Conservation (phyloP, 2,329 filamentous ascomycete species). For the Pseudocercospora vitis region DNA sequence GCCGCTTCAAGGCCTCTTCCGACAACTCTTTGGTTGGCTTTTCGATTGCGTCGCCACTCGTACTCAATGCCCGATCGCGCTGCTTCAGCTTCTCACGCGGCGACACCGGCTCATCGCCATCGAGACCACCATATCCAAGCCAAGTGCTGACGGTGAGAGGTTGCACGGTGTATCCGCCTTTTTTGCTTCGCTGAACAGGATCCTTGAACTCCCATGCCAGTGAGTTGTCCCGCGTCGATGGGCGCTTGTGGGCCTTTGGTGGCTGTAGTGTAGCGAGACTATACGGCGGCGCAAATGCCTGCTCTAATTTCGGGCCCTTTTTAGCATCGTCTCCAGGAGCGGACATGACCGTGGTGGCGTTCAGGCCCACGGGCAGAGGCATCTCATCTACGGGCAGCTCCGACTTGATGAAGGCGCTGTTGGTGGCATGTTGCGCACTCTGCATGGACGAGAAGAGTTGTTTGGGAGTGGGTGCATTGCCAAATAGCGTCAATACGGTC, state of each 20-base stretch:
- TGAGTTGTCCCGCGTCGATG: slow-evolving; percentile 58
- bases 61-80: slow-evolving; percentile 69
- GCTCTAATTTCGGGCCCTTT: slow-evolving; percentile 65
- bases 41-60: slow-evolving; percentile 57
- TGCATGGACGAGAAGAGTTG: slow-evolving; percentile 87
- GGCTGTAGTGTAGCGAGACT: slow-evolving; percentile 67
- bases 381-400: slow-evolving; percentile 58
- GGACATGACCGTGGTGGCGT: slow-evolving; percentile 65
- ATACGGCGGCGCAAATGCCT: slow-evolving; percentile 69
- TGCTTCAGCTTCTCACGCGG: slow-evolving; percentile 67
- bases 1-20: slow-evolving; percentile 53
- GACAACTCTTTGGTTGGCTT: slow-evolving; percentile 27
- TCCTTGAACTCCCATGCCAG: slow-evolving; percentile 50
- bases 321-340: slow-evolving; percentile 46
- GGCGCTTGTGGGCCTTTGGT: slow-evolving; percentile 65
- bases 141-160: slow-evolving; percentile 67
- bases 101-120: slow-evolving; percentile 51
- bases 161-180: slow-evolving; percentile 64
- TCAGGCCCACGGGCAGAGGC: slow-evolving; percentile 72
- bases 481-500: slow-evolving; percentile 72
- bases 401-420: slow-evolving; percentile 26
- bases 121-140: slow-evolving; percentile 55
- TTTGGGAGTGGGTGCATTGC: slow-evolving; percentile 69
- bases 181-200: slow-evolving; percentile 35
- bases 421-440: slow-evolving; percentile 19